Conservation (phyloP, 2,329 filamentous ascomycete species). For the Falciphora oryzae region DNA sequence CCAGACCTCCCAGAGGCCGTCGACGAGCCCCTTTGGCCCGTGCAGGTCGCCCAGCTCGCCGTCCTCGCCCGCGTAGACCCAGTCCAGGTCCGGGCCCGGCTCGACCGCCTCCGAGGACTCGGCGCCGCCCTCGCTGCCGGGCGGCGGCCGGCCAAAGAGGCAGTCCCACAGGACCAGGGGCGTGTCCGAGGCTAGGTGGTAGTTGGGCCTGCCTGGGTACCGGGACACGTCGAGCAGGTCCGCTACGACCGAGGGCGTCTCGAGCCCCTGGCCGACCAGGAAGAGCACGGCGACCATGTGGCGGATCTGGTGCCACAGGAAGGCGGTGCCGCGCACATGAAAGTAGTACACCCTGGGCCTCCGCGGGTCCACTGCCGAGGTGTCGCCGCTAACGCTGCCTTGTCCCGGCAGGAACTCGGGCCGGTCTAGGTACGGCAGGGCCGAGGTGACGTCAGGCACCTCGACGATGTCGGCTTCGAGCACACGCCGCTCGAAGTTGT, state of each 20-base stretch:
- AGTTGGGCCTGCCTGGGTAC: slow-evolving; percentile 73
- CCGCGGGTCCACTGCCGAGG: slow-evolving; percentile 8
- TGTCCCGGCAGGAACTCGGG: slow-evolving; percentile 36
- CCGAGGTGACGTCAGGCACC: slow-evolving; percentile 48
- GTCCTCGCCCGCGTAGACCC: slow-evolving; percentile 74
- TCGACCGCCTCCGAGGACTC: slow-evolving; percentile 21
- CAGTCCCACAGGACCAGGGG: slow-evolving; percentile 96
- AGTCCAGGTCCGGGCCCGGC: slow-evolving; percentile 47
- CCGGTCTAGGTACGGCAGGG: slow-evolving; percentile 49
- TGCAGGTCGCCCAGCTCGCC: slow-evolving; percentile 46
- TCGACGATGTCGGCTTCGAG: slow-evolving; percentile 75
- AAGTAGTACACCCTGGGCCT: slow-evolving; percentile 76
- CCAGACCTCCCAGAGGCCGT: slow-evolving; percentile 79
- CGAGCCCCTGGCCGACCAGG: slow-evolving; percentile 81
- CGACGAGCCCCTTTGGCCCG: slow-evolving; percentile 60
- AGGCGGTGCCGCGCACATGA: slow-evolving; percentile 82
- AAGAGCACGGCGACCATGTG: slow-evolving; percentile 94
- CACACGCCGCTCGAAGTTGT: slow-evolving; percentile 73
- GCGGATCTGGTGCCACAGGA: slow-evolving; percentile 96
- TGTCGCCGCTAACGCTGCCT: slow-evolving; percentile 13
- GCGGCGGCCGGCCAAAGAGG: slow-evolving; percentile 51
- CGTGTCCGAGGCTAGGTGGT: slow-evolving; percentile 84
- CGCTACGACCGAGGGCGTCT: slow-evolving; percentile 65
- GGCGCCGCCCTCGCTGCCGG: slow-evolving; percentile 23
- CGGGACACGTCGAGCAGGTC: slow-evolving; percentile 67